phyloP scores from a whole-genome alignment of 2,329 filamentous ascomycete genomes.

The Stagonosporopsis vannaccii region DNA sequence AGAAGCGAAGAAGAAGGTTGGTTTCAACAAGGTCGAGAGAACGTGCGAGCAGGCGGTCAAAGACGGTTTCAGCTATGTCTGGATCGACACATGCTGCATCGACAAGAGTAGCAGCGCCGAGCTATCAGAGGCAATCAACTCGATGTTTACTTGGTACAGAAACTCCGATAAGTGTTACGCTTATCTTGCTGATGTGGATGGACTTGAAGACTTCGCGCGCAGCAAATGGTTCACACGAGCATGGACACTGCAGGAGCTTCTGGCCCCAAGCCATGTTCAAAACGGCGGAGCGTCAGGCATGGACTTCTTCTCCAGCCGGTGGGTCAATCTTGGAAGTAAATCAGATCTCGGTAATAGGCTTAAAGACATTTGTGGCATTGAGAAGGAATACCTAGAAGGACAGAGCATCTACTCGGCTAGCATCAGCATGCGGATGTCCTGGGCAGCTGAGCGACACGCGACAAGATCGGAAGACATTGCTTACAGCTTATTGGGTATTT shows the following conservation, averaged over 20 bases:
- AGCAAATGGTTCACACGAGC: slow-evolving; percentile 26
- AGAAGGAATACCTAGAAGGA: slow-evolving; percentile 6
- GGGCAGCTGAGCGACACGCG: slow-evolving; percentile 27
- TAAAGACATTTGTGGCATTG: slow-evolving; percentile 13
- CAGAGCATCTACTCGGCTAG: slow-evolving; percentile 11
- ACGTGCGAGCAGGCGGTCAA: slow-evolving; percentile 15
- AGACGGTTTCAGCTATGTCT: slow-evolving; percentile 17
- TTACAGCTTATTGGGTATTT: slow-evolving; percentile 31
- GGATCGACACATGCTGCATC: slow-evolving; percentile 34
- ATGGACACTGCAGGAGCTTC: slow-evolving; percentile 31
- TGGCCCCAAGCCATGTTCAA: slow-evolving; percentile 20
- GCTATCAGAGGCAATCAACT: slow-evolving; percentile 26
- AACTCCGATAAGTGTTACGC: slow-evolving; percentile 22
- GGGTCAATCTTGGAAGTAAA: slow-evolving; percentile 18
- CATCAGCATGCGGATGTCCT: slow-evolving; percentile 29
- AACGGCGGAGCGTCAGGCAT: slow-evolving; percentile 1
- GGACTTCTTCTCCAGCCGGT: slow-evolving; percentile 19
- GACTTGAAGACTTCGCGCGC: not conserved
- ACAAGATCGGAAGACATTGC: slow-evolving; percentile 32
- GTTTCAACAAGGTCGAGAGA: slow-evolving; percentile 27
- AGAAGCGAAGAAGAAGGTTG: slow-evolving; percentile 18
- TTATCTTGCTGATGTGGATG: slow-evolving; percentile 21
- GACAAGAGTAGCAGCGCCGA: slow-evolving; percentile 28
- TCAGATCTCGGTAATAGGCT: not conserved
- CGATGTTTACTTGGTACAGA: slow-evolving; percentile 29